Base-by-base conservation (phyloP, 768 basidiomycete genomes). In the Rhodosporidiobolus sp. region DNA sequence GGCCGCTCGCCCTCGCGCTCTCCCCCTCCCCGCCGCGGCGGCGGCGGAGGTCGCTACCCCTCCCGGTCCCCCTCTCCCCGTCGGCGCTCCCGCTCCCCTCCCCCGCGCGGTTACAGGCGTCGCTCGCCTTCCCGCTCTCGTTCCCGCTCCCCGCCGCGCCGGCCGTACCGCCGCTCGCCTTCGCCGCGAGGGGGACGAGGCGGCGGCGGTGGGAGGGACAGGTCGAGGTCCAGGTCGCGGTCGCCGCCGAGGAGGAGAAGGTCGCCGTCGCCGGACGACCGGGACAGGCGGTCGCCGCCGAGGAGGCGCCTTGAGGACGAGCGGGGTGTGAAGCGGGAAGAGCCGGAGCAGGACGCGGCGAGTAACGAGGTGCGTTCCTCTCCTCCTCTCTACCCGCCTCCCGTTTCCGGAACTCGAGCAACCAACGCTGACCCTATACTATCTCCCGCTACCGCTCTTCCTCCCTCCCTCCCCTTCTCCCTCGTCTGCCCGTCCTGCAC, bases 1-100 rank as follows among this genome's bases (percentile, higher is more conserved):
- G 65, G 73, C 49, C 73, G 73, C 35, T 73, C 72, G 22, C 62
- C n/a, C 26, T 67, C 71, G 16, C 65, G 58, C 34, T 64, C 61
- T 3, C 50, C 59, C 5, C 58, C 63, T 10, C 53, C 63, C 24
- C 64, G 9, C 22, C n/a, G 34, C 26, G n/a, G n/a, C n/a, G n/a
- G n/a, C n/a, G n/a, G n/a, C n/a, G n/a, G n/a, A n/a, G 11, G 24
- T 4, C 12, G 14, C 11, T 8, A 20, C 54, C 45, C 9, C 45
- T 38, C 49, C 17, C 50, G 49, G 38, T 64, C 69, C 49, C 58
- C 50, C 58, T 49, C 63, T 46, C 65, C 20, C 12, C 54, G 56
- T 20, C 30, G 16, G 17, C 54, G 49, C 46, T 56, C 65, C 14
- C 45, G 22, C 45, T 59, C 63, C 12, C 61, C 55, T 8, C 45